These are phyloP conservation scores for Pelargonium myrrhifolium DNA, from an alignment of 441 rosid species.

Conservation along the genomic window DNA sequence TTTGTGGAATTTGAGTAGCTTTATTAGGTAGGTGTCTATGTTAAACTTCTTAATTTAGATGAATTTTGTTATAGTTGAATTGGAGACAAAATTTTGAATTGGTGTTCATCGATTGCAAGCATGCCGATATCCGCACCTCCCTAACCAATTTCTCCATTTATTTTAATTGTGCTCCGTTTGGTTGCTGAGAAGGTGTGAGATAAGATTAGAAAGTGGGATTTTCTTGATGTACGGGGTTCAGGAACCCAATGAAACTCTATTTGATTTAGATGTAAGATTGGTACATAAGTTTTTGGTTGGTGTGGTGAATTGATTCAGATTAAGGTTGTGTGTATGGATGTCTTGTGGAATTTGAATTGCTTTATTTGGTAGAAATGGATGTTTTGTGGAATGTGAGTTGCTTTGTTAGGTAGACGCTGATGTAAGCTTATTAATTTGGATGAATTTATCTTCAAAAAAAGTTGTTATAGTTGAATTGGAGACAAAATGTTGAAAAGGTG, in stretches of 20 bases:
- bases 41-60: too few relatives aligned
- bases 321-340: not conserved
- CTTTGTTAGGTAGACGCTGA: not conserved
- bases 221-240: not conserved
- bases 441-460: not conserved
- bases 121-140: too few relatives aligned
- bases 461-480: not conserved
- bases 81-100: too few relatives aligned
- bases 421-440: not conserved
- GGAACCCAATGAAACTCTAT: not conserved
- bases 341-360: not conserved
- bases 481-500: not conserved
- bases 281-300: too few relatives aligned
- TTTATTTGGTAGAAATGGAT: not conserved
- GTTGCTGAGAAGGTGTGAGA: constrained; percentile 3
- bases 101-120: too few relatives aligned
- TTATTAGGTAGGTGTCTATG: too few relatives aligned
- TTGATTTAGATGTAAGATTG: not conserved
- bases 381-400: not conserved
- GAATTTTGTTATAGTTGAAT: too few relatives aligned
- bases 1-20: too few relatives aligned
- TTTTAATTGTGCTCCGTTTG: not conserved
- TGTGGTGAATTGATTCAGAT: too few relatives aligned
- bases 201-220: not conserved
- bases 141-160: not conserved